Percentiles rank a stretch among this genome's conserved stretches.
Evolutionary conservation across 2,329 filamentous ascomycete genomes (phyloP).

Genomic region (Nemania sp.): DNA sequence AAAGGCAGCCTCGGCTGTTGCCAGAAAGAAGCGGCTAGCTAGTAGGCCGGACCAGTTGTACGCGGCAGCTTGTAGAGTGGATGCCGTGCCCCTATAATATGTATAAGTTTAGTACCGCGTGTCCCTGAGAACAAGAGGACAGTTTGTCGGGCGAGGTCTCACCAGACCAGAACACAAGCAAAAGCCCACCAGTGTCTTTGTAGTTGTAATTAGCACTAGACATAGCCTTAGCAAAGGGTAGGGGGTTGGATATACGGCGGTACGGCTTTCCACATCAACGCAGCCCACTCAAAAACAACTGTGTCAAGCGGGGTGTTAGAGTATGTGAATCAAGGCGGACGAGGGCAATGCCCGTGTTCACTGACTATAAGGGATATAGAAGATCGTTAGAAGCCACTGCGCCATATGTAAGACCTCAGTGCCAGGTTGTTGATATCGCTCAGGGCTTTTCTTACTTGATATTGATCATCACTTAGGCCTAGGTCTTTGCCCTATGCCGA

Average conservation of each 20-base stretch:
- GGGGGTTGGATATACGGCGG: slow-evolving; percentile 52
- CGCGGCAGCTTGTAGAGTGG: slow-evolving; percentile 49
- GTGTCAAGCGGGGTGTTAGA: not conserved
- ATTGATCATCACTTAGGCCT: slow-evolving; percentile 54
- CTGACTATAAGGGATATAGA: slow-evolving; percentile 59
- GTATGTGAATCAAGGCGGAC: not conserved
- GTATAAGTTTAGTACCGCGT: slow-evolving; percentile 9
- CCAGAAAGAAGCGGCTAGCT: slow-evolving; percentile 51
- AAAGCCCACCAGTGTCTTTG: slow-evolving; percentile 47
- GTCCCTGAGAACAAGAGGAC: not conserved
- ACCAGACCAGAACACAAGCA: slow-evolving; percentile 49
- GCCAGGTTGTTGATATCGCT: not conserved
- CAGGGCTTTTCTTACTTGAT: slow-evolving; percentile 49
- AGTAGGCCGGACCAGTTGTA: slow-evolving; percentile 51
- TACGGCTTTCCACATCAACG: slow-evolving; percentile 57
- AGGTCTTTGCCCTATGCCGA: slow-evolving; percentile 48
- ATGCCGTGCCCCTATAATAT: slow-evolving; percentile 46
- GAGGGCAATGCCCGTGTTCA: not conserved
- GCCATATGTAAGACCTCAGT: slow-evolving; percentile 20
- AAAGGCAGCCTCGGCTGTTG: slow-evolving; percentile 50
- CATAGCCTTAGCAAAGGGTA: not conserved
- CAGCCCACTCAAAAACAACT: slow-evolving; percentile 58
- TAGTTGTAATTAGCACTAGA: slow-evolving; percentile 22
- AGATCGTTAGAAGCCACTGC: slow-evolving; percentile 59
- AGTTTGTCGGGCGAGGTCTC: slow-evolving; percentile 24